Conservation (phyloP, 2,329 filamentous ascomycete genomes). For the Alternaria postmessia region DNA sequence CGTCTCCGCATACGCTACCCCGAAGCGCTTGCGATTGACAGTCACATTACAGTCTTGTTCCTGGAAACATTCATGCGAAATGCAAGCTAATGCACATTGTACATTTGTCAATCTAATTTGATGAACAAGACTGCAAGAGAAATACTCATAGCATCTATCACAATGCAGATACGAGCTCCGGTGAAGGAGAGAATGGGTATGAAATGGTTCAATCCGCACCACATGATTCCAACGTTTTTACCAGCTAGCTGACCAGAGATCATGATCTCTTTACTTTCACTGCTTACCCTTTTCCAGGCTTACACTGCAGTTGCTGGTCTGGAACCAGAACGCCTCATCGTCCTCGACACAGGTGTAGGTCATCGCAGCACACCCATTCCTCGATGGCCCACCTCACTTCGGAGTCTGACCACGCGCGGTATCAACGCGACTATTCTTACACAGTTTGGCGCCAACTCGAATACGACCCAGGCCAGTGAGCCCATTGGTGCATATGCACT, state of each 20-base stretch:
- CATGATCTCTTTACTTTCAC: conserved; percentile 8
- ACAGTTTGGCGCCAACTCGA: conserved; percentile 12
- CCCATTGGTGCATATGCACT: conserved; percentile 15
- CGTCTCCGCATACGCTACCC: not conserved
- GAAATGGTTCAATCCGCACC: not conserved
- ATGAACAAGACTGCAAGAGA: not conserved
- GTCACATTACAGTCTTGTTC: not conserved
- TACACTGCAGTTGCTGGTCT: conserved; percentile 6
- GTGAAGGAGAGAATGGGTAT: not conserved
- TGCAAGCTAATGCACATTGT: not conserved
- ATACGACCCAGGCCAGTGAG: not conserved
- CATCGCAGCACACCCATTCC: conserved; percentile 21
- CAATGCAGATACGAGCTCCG: not conserved
- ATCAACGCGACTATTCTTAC: conserved; percentile 16
- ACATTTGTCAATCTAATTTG: not conserved
- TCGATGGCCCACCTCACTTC: conserved; percentile 23
- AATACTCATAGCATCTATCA: not conserved
- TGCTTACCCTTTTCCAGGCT: not conserved
- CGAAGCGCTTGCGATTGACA: not conserved
- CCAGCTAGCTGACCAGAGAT: not conserved
- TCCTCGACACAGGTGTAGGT: conserved; percentile 25
- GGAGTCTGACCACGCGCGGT: conserved; percentile 16
- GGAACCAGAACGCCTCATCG: conserved; percentile 3
- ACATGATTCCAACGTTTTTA: not conserved
- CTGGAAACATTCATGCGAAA: not conserved